Evolutionary conservation across 768 basidiomycete species (phyloP).

Genomic region (Hysterangium stoloniferum): DNA sequence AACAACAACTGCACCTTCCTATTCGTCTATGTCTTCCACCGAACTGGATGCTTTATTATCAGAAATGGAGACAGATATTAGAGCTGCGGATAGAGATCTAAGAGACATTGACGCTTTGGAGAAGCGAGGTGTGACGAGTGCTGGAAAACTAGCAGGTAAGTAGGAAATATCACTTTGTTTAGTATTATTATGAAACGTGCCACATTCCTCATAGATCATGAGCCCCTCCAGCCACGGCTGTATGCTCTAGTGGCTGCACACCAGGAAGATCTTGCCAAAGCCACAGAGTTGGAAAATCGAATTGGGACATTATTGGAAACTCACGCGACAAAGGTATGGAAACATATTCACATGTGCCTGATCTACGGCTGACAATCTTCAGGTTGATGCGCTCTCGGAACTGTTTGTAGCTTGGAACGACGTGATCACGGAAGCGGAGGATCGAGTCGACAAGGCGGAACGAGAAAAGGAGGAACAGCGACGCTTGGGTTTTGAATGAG

Average conservation of each 20-base stretch:
- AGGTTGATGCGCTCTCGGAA: conserved; percentile 80
- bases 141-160: conserved; percentile 61
- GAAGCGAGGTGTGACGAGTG: conserved; percentile 60
- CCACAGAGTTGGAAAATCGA: conserved; percentile 54
- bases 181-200: not conserved
- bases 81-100: conserved; percentile 75
- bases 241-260: conserved; percentile 48
- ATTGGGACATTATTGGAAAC: conserved; percentile 57
- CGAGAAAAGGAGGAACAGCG: conserved; percentile 50
- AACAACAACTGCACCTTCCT: conserved; percentile 37
- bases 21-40: conserved; percentile 55
- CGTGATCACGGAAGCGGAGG: conserved; percentile 58
- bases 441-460: conserved; percentile 48
- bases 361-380: not conserved
- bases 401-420: conserved; percentile 85
- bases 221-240: conserved; percentile 62
- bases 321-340: conserved; percentile 62
- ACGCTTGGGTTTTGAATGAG: conserved; percentile 51
- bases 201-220: conserved; percentile 40
- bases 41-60: conserved; percentile 63
- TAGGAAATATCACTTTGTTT: not conserved
- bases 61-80: conserved; percentile 81
- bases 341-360: not conserved
- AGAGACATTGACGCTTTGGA: conserved; percentile 67
- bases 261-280: conserved; percentile 49